These are phyloP conservation scores for Aspergillus udagawae DNA, from an alignment of 2,329 filamentous ascomycete species.

Conservation along the genomic window DNA sequence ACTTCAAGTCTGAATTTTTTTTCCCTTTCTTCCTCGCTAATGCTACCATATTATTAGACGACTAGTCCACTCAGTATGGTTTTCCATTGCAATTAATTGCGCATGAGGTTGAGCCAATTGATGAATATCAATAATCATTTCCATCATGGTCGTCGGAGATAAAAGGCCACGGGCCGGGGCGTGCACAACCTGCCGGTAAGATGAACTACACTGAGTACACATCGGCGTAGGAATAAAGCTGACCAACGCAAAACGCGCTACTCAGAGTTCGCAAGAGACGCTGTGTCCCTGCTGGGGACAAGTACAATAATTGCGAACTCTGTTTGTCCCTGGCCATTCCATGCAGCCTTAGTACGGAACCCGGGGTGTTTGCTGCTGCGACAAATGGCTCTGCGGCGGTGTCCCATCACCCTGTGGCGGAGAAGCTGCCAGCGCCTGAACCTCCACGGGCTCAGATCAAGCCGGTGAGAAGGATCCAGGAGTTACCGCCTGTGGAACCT, in stretches of 20 bases:
- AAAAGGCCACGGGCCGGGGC: constrained; percentile 12
- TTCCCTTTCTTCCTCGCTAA: neutral
- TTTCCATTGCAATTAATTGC: neutral
- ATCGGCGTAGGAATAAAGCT: neutral
- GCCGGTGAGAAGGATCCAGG: neutral
- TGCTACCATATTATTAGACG: neutral
- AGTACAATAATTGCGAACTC: constrained; percentile 7
- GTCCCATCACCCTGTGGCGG: neutral
- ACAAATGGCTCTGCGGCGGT: neutral
- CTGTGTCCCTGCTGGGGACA: constrained; percentile 12
- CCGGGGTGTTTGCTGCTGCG: neutral
- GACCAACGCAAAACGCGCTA: neutral
- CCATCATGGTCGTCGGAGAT: neutral
- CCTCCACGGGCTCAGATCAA: neutral
- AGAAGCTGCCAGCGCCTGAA: neutral
- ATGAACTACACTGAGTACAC: neutral
- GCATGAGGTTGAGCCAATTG: neutral
- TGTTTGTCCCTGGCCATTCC: constrained; percentile 10
- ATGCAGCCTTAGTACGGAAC: constrained; percentile 9
- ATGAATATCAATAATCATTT: neutral
- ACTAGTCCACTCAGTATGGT: neutral
- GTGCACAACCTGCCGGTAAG: constrained; percentile 13
- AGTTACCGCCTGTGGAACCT: neutral
- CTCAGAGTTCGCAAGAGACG: constrained; percentile 13
- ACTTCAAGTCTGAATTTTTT: neutral